phyloP scores from a whole-genome alignment of 345 rosid species.

The Syzygium grande region DNA sequence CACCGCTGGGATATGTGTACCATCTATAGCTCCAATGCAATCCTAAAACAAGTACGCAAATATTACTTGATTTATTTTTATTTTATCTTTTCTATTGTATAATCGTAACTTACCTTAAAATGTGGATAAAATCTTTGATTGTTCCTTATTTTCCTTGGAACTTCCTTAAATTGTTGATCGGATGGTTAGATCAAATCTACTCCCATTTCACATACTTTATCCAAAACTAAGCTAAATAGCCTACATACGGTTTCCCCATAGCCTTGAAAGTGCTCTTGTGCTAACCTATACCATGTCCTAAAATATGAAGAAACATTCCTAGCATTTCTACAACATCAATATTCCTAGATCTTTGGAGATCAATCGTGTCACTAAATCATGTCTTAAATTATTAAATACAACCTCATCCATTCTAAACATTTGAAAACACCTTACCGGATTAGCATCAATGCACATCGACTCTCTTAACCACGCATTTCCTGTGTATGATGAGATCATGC shows the following conservation, averaged over 20 bases:
- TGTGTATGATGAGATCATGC: too few relatives aligned
- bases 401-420: accelerated
- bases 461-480: neutral
- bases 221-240: too few relatives aligned
- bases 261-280: accelerated
- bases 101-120: too few relatives aligned
- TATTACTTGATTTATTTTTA: too few relatives aligned
- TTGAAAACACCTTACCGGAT: accelerated
- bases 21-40: accelerated
- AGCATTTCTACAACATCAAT: neutral
- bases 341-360: accelerated
- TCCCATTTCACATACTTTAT: accelerated
- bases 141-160: too few relatives aligned
- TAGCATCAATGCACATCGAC: accelerated
- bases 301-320: too few relatives aligned
- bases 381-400: too few relatives aligned
- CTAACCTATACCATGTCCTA: neutral
- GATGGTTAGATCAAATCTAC: accelerated
- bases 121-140: accelerated
- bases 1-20: accelerated
- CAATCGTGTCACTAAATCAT: accelerated
- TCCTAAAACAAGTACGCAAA: too few relatives aligned
- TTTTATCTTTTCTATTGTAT: too few relatives aligned
- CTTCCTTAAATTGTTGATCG: too few relatives aligned
- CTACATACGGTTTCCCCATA: accelerated